A percentile compares a stretch with the other conserved stretches of the same genome.
These are phyloP conservation scores for Nitzschia sp. DNA, from an alignment of 108 stramenopile species.

Conservation along the genomic window DNA sequence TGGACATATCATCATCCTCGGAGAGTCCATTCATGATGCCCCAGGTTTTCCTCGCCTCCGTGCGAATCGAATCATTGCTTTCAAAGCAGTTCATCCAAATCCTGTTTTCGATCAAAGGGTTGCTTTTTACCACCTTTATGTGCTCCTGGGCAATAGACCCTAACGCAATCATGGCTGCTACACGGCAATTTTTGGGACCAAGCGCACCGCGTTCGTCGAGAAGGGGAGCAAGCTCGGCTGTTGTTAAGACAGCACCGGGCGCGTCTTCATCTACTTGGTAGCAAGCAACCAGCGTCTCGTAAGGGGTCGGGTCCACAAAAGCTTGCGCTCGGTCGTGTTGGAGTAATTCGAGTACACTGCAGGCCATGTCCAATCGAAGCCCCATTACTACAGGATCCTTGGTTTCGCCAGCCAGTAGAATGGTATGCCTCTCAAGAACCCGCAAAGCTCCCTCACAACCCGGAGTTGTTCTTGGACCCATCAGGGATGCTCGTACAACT, in stretches of 20 bases:
- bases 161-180: conserved; percentile 75
- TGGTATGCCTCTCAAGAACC: conserved; percentile 74
- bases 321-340: conserved; percentile 75
- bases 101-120: conserved; percentile 83
- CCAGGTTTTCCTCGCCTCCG: conserved; percentile 75
- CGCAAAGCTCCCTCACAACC: conserved; percentile 78
- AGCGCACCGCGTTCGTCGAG: conserved; percentile 79
- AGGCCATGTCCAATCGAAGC: conserved; percentile 74
- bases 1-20: conserved; percentile 13
- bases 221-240: conserved; percentile 74
- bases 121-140: conserved; percentile 62
- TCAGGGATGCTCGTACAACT: conserved; percentile 67
- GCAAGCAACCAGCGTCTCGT: conserved; percentile 70
- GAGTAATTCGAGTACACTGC: conserved; percentile 71
- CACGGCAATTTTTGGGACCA: conserved; percentile 63
- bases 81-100: conserved; percentile 84
- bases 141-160: conserved; percentile 57
- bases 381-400: conserved; percentile 43
- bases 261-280: conserved; percentile 47
- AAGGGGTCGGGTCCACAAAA: conserved; percentile 77
- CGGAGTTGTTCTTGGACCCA: conserved; percentile 74
- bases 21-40: conserved; percentile 39
- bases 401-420: conserved; percentile 60
- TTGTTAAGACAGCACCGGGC: conserved; percentile 44
- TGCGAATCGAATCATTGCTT: conserved; percentile 51